Base-by-base conservation (phyloP, 2,329 filamentous ascomycete species). In the Cordyceps militaris region DNA sequence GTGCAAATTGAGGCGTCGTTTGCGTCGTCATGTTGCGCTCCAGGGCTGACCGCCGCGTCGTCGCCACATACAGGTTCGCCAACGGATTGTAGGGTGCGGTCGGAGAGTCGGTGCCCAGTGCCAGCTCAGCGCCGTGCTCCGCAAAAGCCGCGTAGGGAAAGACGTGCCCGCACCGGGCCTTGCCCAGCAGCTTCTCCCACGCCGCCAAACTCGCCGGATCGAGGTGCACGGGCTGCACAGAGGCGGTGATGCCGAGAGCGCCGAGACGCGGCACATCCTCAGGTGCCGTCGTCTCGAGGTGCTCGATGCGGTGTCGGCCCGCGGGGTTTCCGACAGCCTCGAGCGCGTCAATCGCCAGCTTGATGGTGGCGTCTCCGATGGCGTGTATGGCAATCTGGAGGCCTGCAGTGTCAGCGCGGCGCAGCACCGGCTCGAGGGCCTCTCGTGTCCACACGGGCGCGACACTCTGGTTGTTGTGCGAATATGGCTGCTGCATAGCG, bases 121-220 rank as follows among this genome's bases (percentile, higher is more conserved):
- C 82, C 0, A 86, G 66, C 1, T 71, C 66, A 0, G 82, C 80
- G 1, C 81, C 81, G 0, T 73, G 72, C 44, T 81, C 78, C 2
- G 75, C 74, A 36, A 86, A 84, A 48, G 86, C 83, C 43, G 76
- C 75, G 67, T 87, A 87, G 0, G 84, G 81, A 63, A 87, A 87
- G 0, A 82, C 83, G 14, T 83, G 74, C 52, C 73, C 73, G 69
- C 83, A 81, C 1, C 83, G 74, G 16, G 76, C 70, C 11, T 69
- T 66, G 1, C 82, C 83, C 4, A 87, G 69, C 16, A 87, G 74
- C 8, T 73, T 70, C 0, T 81, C 81, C 81, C 84, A 88, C 0
- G 81, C 83, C 28, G 77, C 73, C 3, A 87, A 70, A 57, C 86
- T 83, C 0, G 82, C 80, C 0, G 85, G 84, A 59, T 84, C 81